Conservation (phyloP, 2,329 filamentous ascomycete species). For the Fusarium concolor region DNA sequence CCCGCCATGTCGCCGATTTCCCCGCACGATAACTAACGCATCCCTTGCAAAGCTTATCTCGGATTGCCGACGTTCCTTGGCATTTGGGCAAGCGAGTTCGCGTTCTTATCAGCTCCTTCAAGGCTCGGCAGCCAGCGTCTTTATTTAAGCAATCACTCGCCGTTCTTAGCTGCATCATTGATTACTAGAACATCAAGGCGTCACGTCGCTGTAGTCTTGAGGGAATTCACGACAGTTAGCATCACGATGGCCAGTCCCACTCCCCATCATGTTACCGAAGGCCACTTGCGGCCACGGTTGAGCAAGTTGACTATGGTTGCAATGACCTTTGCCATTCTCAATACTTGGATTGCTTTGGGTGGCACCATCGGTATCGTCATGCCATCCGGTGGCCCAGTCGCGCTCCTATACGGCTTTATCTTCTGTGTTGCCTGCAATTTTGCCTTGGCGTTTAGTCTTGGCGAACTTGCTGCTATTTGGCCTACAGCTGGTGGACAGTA, state of each 20-base stretch:
- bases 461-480: neutral
- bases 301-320: conserved; percentile 4
- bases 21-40: neutral
- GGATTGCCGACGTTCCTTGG: neutral
- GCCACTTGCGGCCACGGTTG: neutral
- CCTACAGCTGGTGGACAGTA: neutral
- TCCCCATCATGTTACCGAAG: neutral
- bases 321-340: conserved; percentile 2
- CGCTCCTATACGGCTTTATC: neutral
- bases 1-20: neutral
- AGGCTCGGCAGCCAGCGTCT: neutral
- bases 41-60: neutral
- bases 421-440: neutral
- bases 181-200: neutral
- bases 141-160: neutral
- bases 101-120: neutral
- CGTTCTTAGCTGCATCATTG: neutral
- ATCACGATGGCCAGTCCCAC: neutral
- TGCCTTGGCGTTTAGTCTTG: neutral
- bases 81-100: neutral
- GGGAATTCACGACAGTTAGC: neutral
- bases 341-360: neutral
- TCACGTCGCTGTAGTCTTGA: neutral
- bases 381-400: neutral
- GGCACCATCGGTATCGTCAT: neutral